Percentiles rank a stretch among this genome's conserved stretches.
Evolutionary conservation across 2,329 filamentous ascomycete genomes (phyloP).

Genomic region (Epichloe sylvatica): DNA sequence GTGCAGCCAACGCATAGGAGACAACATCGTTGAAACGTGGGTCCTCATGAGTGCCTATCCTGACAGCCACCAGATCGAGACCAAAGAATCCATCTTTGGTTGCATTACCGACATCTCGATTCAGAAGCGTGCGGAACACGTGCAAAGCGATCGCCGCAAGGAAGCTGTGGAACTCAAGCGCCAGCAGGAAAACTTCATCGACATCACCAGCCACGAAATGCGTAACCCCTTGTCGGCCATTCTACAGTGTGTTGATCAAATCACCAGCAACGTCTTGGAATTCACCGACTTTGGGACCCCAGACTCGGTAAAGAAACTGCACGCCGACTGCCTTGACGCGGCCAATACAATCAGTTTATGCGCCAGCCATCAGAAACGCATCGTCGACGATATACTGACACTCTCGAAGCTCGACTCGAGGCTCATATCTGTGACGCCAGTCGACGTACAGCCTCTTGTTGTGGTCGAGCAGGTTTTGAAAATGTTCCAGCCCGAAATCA

Average conservation of each 20-base stretch:
- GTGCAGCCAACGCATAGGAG: conserved; percentile 46
- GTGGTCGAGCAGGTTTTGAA: conserved; percentile 56
- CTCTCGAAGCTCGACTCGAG: conserved; percentile 57
- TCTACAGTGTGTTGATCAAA: conserved; percentile 63
- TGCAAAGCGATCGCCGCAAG: conserved; percentile 45
- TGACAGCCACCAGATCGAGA: conserved; percentile 48
- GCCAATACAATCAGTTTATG: conserved; percentile 67
- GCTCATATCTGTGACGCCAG: conserved; percentile 53
- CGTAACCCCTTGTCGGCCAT: conserved; percentile 62
- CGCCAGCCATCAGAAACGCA: conserved; percentile 61
- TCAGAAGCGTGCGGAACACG: conserved; percentile 64
- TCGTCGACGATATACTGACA: conserved; percentile 56
- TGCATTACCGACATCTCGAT: conserved; percentile 74
- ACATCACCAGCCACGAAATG: conserved; percentile 63
- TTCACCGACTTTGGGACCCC: conserved; percentile 16
- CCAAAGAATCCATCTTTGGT: conserved; percentile 60
- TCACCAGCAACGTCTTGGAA: conserved; percentile 36
- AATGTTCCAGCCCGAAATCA: conserved; percentile 65
- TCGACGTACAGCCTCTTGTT: conserved; percentile 49
- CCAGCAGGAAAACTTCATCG: conserved; percentile 57
- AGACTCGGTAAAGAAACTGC: conserved; percentile 31
- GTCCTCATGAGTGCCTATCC: conserved; percentile 64
- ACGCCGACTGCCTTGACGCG: conserved; percentile 51
- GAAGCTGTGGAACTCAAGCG: conserved; percentile 69
- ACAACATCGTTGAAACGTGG: conserved; percentile 54